Conservation (phyloP, 352 stramenopile genomes). For the Globisporangium mamillatum region DNA sequence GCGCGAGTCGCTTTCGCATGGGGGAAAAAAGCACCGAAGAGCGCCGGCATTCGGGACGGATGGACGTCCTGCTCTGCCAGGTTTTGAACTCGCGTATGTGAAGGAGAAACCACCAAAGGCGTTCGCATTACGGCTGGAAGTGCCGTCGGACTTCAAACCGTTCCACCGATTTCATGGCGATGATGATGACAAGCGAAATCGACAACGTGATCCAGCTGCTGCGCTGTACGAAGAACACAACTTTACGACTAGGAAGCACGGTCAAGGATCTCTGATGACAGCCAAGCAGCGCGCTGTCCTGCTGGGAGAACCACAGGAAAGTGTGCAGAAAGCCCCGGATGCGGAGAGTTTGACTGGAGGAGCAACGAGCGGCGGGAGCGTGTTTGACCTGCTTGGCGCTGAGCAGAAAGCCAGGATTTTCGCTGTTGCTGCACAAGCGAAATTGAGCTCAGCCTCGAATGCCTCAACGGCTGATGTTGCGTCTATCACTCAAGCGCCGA, state of each 20-base stretch:
- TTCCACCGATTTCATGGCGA: constrained; percentile 47
- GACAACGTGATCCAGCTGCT: constrained; percentile 16
- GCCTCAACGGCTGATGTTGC: not conserved
- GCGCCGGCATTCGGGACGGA: constrained; percentile 44
- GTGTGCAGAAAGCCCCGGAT: not conserved
- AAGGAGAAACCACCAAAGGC: constrained; percentile 45
- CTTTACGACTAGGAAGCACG: constrained; percentile 43
- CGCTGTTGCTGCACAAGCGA: constrained; percentile 32
- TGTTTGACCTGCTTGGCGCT: constrained; percentile 58
- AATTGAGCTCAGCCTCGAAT: not conserved
- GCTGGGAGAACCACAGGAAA: constrained; percentile 23
- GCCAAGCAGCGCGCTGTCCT: constrained; percentile 45
- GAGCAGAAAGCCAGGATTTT: constrained; percentile 49
- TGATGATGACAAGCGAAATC: constrained; percentile 14
- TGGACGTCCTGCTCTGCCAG: constrained; percentile 48
- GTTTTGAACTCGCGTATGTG: constrained; percentile 43
- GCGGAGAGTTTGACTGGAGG: not conserved
- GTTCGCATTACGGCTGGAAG: constrained; percentile 38
- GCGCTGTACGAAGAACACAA: constrained; percentile 55
- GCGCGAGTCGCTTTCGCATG: constrained; percentile 23
- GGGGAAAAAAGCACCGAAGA: not conserved
- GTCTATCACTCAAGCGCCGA: not conserved
- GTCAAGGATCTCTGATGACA: constrained; percentile 38
- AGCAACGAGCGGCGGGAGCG: constrained; percentile 28
- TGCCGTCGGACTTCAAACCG: constrained; percentile 49